Evolutionary conservation across 2,329 filamentous ascomycete species (phyloP), one percentile per base, ranked within the genome.

Genomic region (Aspergillus sp.): DNA sequence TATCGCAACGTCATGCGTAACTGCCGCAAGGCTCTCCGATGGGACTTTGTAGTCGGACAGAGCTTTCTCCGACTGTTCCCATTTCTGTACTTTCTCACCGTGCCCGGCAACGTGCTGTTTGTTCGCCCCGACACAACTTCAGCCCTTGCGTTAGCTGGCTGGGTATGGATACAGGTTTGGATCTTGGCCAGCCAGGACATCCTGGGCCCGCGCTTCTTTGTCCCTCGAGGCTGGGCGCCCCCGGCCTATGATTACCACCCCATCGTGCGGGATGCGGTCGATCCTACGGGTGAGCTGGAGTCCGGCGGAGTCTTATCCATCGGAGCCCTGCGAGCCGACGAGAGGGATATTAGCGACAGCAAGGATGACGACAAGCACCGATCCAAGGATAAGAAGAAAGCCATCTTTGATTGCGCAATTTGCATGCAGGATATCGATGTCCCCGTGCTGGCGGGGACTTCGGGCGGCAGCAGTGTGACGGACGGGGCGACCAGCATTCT

Each of bases 381-480:
- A 31, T 58, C 63, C 6, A 72, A 70, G 66, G 79, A 80, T 53
- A 83, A 82, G 60, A 82, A 85, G 74, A 84, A 81, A 69, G 83
- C 82, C 45, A 72, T 84, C 1, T 95, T 96, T 61, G 93, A 98
- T 78, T 99, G 95, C 75, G 92, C 93, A 18, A 97, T 99, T 66
- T 99, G 95, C 74, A 90, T 94, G 77, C 92, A 96, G 76, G 84
- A 90, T 50, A 87, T 99, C 18, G 92, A 97, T 73, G 92, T 98
- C 2, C 91, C 92, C 0, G 88, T 98, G 22, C 78, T 96, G 32
- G 68, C 73, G 20, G 81, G 82, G 49, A 84, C 85, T 32, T 83
- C 87, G 59, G 80, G 70, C 68, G 69, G 72, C 67, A 71, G 70
- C 60, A 72, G 77, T 29, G 74, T 79, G 49, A 65, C 78, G 16